phyloP scores from a whole-genome alignment of 192 early-diverging fungal species.

The Coemansia sp. region DNA sequence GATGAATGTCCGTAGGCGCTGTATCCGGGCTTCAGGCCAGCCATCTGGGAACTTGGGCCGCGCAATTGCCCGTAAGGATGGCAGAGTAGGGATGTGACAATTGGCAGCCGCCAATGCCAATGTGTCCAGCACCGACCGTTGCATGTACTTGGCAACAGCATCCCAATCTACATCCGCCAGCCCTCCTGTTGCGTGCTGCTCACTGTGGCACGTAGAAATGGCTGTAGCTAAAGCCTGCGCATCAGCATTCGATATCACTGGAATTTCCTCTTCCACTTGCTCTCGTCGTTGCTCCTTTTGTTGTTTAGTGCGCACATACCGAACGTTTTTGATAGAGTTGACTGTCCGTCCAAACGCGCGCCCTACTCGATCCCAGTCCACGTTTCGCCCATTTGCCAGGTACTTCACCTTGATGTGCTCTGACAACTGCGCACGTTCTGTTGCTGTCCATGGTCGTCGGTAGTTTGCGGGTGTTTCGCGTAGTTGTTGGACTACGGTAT shows the following conservation, averaged over 20 bases:
- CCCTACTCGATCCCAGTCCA: constrained; percentile 8
- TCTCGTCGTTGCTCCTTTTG: neutral
- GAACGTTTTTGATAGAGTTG: neutral
- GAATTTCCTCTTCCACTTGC: neutral
- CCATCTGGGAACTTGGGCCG: neutral
- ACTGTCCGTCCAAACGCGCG: constrained; percentile 8
- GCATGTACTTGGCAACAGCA: neutral
- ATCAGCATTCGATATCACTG: neutral
- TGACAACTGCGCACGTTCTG: neutral
- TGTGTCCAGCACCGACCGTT: neutral
- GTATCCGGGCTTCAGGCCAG: constrained; percentile 1
- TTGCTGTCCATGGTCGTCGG: neutral
- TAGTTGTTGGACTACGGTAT: constrained; percentile 11
- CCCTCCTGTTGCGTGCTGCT: neutral
- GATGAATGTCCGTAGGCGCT: neutral
- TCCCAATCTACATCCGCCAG: neutral
- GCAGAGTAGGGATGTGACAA: neutral
- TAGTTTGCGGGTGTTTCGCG: constrained; percentile 9
- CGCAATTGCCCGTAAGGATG: neutral
- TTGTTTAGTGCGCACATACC: constrained; percentile 2
- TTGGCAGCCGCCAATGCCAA: constrained; percentile 5
- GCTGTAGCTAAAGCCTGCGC: neutral
- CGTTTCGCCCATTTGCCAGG: neutral
- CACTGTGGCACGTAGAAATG: neutral
- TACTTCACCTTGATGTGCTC: neutral